Conservation (phyloP, 768 basidiomycete species). For the Boletus rex-veris region DNA sequence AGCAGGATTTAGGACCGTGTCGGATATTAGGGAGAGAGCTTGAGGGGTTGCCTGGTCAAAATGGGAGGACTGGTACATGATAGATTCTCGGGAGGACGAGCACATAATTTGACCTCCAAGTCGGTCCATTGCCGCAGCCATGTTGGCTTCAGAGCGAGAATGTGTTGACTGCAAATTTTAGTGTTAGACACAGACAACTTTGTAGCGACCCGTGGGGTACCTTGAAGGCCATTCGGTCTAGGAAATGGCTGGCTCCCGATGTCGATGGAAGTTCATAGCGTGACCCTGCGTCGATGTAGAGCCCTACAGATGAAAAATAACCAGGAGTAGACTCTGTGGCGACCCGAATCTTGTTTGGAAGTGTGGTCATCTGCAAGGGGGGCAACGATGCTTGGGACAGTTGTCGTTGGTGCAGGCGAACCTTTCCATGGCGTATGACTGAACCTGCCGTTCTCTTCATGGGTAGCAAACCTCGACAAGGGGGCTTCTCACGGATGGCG, state of each 20-base stretch:
- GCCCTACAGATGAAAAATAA: conserved; percentile 90
- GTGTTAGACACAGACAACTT: conserved; percentile 1
- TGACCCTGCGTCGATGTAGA: conserved; percentile 92
- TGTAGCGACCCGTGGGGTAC: conserved; percentile 37
- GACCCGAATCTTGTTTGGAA: conserved; percentile 89
- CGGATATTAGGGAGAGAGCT: conserved; percentile 85
- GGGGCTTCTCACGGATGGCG: not conserved
- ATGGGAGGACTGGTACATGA: conserved; percentile 98
- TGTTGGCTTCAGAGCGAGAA: conserved; percentile 67
- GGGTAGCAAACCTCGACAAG: conserved; percentile 5
- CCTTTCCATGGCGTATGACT: conserved; percentile 37
- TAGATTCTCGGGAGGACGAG: conserved; percentile 86
- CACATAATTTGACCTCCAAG: conserved; percentile 92
- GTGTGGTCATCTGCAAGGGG: conserved; percentile 68
- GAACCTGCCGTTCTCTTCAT: conserved; percentile 42
- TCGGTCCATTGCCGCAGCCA: conserved; percentile 75
- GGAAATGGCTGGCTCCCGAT: conserved; percentile 84
- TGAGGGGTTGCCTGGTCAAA: conserved; percentile 79
- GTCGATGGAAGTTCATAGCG: conserved; percentile 76
- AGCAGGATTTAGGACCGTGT: conserved; percentile 79
- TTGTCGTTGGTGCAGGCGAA: conserved; percentile 21
- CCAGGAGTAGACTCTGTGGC: conserved; percentile 89
- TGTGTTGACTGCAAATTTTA: conserved; percentile 58
- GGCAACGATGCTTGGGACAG: conserved; percentile 28
- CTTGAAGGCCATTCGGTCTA: conserved; percentile 97